These are phyloP conservation scores for Pythium guiyangense DNA, from an alignment of 352 stramenopile genomes.

Conservation along the genomic window DNA sequence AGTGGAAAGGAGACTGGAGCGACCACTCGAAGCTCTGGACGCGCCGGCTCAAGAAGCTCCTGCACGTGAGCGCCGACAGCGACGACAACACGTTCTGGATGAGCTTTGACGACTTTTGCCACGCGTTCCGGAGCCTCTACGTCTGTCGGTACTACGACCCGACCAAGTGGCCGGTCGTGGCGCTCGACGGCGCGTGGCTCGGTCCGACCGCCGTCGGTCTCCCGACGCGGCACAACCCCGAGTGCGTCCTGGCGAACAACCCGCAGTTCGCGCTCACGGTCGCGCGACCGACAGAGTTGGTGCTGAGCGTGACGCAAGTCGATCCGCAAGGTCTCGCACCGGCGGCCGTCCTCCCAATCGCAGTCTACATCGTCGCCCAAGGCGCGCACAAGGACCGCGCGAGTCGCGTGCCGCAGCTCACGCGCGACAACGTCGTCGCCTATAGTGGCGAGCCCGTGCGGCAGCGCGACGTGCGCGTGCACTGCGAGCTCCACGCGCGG, in stretches of 20 bases:
- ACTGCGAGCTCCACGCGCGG: constrained; percentile 66
- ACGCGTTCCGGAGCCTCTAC: constrained; percentile 89
- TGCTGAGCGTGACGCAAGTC: constrained; percentile 84
- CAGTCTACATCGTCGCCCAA: constrained; percentile 65
- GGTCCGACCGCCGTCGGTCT: constrained; percentile 76
- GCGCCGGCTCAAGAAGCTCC: constrained; percentile 77
- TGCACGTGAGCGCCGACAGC: constrained; percentile 52
- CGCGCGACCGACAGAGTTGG: constrained; percentile 73
- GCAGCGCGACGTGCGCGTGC: constrained; percentile 69
- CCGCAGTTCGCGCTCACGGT: constrained; percentile 85
- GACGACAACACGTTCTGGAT: constrained; percentile 95
- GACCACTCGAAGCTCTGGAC: constrained; percentile 90
- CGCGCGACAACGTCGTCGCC: constrained; percentile 66
- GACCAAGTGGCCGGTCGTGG: constrained; percentile 58
- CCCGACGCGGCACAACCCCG: constrained; percentile 79
- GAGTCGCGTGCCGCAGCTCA: constrained; percentile 52
- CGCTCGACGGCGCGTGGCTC: constrained; percentile 49
- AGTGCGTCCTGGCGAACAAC: constrained; percentile 82
- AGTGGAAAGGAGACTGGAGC: constrained; percentile 94
- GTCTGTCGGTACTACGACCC: constrained; percentile 92
- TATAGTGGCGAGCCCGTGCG: constrained; percentile 73
- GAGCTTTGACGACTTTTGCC: constrained; percentile 93
- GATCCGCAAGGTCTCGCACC: constrained; percentile 57
- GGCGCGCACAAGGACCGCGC: constrained; percentile 47
- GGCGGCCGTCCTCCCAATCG: constrained; percentile 58